phyloP scores from a whole-genome alignment of 805 yeast species.

The Saturnispora sekii region DNA sequence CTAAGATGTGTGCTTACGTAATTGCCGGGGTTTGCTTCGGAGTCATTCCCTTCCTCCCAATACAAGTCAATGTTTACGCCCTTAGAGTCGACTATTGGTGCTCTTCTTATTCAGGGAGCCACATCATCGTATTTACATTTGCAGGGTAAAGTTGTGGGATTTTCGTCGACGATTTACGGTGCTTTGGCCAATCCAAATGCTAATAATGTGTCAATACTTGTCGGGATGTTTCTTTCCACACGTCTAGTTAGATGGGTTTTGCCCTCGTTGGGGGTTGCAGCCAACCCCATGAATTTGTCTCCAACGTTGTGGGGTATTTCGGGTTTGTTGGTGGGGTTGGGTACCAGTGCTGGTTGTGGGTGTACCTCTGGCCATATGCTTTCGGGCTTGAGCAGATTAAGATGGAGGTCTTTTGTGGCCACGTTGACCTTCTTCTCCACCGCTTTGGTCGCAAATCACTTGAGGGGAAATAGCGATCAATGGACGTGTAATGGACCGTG shows the following conservation, averaged over 20 bases:
- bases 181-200: slow-evolving; percentile 20
- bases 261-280: slow-evolving; percentile 22
- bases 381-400: slow-evolving; percentile 37
- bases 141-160: slow-evolving; percentile 37
- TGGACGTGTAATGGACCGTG: slow-evolving; percentile 10
- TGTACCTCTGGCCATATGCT: slow-evolving; percentile 52
- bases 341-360: slow-evolving; percentile 39
- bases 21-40: too few species aligned
- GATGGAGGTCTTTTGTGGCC: slow-evolving; percentile 37
- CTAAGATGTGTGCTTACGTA: too few species aligned
- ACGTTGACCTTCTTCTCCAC: slow-evolving; percentile 29
- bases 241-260: slow-evolving; percentile 14
- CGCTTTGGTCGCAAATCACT: slow-evolving; percentile 24
- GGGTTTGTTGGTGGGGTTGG: slow-evolving; percentile 38
- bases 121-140: slow-evolving; percentile 33
- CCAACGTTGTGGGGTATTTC: slow-evolving; percentile 16
- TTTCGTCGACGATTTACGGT: slow-evolving; percentile 34
- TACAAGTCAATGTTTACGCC: slow-evolving; percentile 36
- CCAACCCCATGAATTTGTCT: neutral
- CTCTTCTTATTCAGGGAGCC: slow-evolving; percentile 35
- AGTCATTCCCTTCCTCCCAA: neutral
- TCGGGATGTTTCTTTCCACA: slow-evolving; percentile 29
- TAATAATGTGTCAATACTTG: slow-evolving; percentile 24
- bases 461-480: slow-evolving; percentile 6
- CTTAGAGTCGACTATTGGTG: slow-evolving; percentile 35